Evolutionary conservation across 2,329 filamentous ascomycete species (phyloP), one percentile per base, ranked within the genome.

Genomic region (Penicillium sp.): DNA sequence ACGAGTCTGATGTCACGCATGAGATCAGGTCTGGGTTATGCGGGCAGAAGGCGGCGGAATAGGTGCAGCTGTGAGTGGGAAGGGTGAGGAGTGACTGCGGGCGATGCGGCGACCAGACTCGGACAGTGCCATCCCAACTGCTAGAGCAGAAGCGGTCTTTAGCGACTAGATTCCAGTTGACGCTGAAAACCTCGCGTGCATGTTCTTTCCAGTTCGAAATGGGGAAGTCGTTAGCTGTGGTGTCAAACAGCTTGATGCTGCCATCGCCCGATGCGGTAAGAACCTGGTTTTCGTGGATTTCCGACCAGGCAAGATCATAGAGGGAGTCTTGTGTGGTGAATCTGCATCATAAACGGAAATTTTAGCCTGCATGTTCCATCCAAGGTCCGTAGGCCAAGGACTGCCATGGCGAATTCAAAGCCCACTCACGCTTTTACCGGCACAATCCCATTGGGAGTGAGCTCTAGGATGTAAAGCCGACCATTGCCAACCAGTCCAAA

Each of bases 401-500:
- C 16, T 26, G 28, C n/a, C 7, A 26, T 24, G 20, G n/a, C 27
- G 24, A 11, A 38, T 27, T 32, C 23, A 7, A 27, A 39, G 31
- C 16, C 9, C 31, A 51, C 60, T 65, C 66, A 91, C 84, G 80
- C 85, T 76, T 93, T 94, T 67, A 94, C 84, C 40, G 89, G 81
- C 44, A 86, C 82, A 47, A 96, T 86, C 8, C 93, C 93, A 50
- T 87, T 81, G 0, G 88, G 78, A 3, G 89, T 94, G 54, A 98
- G 73, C 24, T 85, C 86, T 22, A 97, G 77, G 47, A 91, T 83
- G 64, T 87, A 97, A 1, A 97, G 73, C 35, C 90, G 82, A 9
- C 93, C 93, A 74, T 98, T 98, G 39, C 93, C 93, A 28, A 98
- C 91, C 31, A 98, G 86, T 31, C 93, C 93, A 72, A 93, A 98